Base-by-base conservation (phyloP, 2,329 filamentous ascomycete species). In the Phyllachora maydis region DNA sequence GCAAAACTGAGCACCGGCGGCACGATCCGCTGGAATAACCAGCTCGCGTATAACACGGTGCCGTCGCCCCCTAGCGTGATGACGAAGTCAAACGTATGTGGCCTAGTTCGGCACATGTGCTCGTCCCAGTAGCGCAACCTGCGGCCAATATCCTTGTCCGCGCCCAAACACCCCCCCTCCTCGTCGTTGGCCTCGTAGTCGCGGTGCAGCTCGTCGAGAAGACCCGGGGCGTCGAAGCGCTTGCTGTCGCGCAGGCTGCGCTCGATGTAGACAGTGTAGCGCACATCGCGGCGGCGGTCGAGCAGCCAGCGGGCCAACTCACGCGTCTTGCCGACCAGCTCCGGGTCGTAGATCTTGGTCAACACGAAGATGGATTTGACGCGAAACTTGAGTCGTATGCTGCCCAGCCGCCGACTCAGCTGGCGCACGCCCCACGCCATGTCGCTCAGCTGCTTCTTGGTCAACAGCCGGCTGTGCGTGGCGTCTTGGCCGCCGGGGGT, bases 341-440 rank as follows among this genome's bases (percentile, higher is more conserved):
- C 69, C 33, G 74, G 63, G 42, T 98, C 88, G 41, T 90, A 73
- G n/a, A 74, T 73, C 46, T 98, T 98, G 19, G 81, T 90, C 23
- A 98, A 54, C 16, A 98, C 52, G 39, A 95, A 91, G 15, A 98
- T 70, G 26, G 66, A 75, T 42, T 67, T 68, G 33, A 91, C 79
- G 25, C 73, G 72, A 33, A 92, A 67, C 43, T 74, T 77, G 31
- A 98, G 57, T 28, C 73, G 67, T 43, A 95, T 71, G 45, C 71
- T 82, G 24, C 79, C 77, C 28, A 95, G 52, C 29, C 78, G 74
- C 40, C 91, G 76, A 15, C 78, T 85, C 28, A 98, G 54, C 47
- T 93, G 81, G 22, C 88, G 63, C 28, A 95, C 88, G 14, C 85
- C 83, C 68, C 85, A 83, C 0, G 85, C 83, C 85, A 98, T 95